Evolutionary conservation across 129 eudicot species (phyloP), one percentile per base, ranked within the genome.

Genomic region (Flaveria brownii): DNA sequence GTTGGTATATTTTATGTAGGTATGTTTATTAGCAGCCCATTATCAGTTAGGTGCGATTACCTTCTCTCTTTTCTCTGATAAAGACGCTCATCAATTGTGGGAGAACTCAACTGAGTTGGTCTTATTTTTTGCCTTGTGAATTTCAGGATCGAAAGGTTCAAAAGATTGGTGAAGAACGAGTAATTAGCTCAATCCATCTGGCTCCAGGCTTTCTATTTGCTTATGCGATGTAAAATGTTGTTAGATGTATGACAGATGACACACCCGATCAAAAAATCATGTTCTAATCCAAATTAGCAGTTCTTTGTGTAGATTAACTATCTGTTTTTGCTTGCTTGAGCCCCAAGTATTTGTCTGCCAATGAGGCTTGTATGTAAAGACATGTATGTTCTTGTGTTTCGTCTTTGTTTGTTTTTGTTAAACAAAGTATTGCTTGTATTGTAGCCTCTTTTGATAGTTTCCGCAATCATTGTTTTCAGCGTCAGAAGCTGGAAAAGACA

Each of bases 1-100:
- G 68, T 25, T 73, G 61, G 51, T 80, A 62, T 71, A 26, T 78
- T 50, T 30, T 13, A 76, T 55, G 46, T 69, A 23, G 78, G 83
- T 73, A 80, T 63, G 60, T 51, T n/a, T 16, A 14, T 61, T 33
- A 0, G 50, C 6, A 33, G 3, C 6, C 36, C 46, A 8, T 23
- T 0, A 13, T 61, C 9, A 26, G 1, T 6, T 15, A 13, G 22
- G 6, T 42, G 12, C 3, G 43, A 28, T 28, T 2, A 14, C 45
- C 7, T 49, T 6, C 74, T 4, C 63, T 61, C n/a, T 3, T 33
- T 62, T 30, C 17, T 75, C 30, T 66, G 25, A 39, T 33, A 36
- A 4, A 33, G 70, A n/a, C 17, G 4, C 28, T 39, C 26, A 3
- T 39, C 28, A 66, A 9, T 66, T 39, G 16, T 9, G 13, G 57